phyloP scores from a whole-genome alignment of 495 filamentous ascomycete genomes.

The Xylaria longipes region DNA sequence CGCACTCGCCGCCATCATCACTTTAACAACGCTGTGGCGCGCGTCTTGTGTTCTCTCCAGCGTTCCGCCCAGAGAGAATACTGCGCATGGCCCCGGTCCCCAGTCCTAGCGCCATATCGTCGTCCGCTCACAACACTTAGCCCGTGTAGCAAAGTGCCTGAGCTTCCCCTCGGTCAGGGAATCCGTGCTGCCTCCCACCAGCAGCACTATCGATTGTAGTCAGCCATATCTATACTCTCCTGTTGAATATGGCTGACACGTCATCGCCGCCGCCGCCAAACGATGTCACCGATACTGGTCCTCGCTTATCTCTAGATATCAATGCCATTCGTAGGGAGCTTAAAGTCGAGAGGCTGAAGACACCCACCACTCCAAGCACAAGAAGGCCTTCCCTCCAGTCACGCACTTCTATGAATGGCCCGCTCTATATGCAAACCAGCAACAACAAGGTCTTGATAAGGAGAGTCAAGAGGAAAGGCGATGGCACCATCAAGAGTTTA shows the following conservation, averaged over 20 bases:
- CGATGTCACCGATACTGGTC: conserved; percentile 20
- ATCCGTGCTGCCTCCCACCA: background rate
- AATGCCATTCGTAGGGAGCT: conserved; percentile 27
- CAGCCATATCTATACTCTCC: background rate
- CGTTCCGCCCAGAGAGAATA: background rate
- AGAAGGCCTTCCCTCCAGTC: conserved; percentile 41
- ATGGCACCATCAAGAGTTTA: conserved; percentile 49
- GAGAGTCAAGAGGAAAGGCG: conserved; percentile 53
- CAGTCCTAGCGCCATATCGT: conserved; percentile 7
- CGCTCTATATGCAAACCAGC: conserved; percentile 54
- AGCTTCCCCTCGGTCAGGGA: background rate
- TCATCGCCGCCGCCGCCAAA: conserved; percentile 4
- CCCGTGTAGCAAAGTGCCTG: conserved; percentile 7
- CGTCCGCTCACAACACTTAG: background rate
- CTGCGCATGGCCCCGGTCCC: background rate
- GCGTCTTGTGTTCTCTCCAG: background rate
- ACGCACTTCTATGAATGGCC: conserved; percentile 52
- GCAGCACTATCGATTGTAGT: conserved; percentile 1
- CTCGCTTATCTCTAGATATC: conserved; percentile 19
- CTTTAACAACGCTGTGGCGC: background rate
- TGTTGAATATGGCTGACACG: conserved; percentile 22
- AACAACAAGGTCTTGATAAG: conserved; percentile 54
- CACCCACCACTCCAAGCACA: conserved; percentile 31
- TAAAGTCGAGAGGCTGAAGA: conserved; percentile 34
- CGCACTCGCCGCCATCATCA: background rate